Evolutionary conservation across 2,329 filamentous ascomycete species (phyloP).

Genomic region (Aspergillus aculeatus): DNA sequence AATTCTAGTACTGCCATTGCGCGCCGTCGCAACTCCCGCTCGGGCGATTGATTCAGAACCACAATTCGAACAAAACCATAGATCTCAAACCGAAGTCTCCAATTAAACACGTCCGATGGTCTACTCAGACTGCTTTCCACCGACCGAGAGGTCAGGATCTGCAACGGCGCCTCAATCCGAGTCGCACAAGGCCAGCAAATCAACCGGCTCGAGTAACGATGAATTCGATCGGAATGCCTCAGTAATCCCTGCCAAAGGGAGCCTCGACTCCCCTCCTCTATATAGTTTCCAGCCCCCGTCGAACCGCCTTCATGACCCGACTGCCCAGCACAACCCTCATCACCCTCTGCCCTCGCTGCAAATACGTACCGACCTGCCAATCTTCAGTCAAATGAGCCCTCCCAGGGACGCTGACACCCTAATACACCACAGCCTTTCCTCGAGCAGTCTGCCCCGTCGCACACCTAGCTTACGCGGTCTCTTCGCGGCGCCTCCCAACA

Average conservation of each 20-base stretch:
- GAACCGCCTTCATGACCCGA: slow-evolving; percentile 14
- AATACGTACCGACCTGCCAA: slow-evolving; percentile 36
- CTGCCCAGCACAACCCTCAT: slow-evolving; percentile 11
- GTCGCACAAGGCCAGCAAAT: slow-evolving; percentile 21
- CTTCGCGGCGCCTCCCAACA: slow-evolving; percentile 38
- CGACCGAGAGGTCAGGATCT: slow-evolving; percentile 27
- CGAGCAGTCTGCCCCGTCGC: slow-evolving; percentile 44
- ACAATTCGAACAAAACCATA: background rate
- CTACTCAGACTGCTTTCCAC: slow-evolving; percentile 19
- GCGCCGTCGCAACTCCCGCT: background rate
- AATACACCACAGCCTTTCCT: slow-evolving; percentile 43
- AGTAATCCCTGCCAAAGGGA: slow-evolving; percentile 15
- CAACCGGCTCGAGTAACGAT: slow-evolving; percentile 20
- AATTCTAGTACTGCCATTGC: slow-evolving; percentile 1
- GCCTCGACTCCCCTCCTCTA: slow-evolving; percentile 8
- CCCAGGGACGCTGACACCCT: slow-evolving; percentile 34
- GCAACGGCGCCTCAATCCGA: slow-evolving; percentile 12
- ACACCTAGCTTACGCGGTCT: slow-evolving; percentile 46
- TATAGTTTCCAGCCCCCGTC: slow-evolving; percentile 7
- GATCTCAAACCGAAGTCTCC: background rate
- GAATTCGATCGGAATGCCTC: slow-evolving; percentile 14
- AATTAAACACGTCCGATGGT: slow-evolving; percentile 25
- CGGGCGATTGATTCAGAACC: background rate
- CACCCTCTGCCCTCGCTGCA: slow-evolving; percentile 30
- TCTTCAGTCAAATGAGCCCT: slow-evolving; percentile 26